A percentile compares a stretch with the other conserved stretches of the same genome.
phyloP scores from a whole-genome alignment of 768 basidiomycete species.

The Suillus sp. region DNA sequence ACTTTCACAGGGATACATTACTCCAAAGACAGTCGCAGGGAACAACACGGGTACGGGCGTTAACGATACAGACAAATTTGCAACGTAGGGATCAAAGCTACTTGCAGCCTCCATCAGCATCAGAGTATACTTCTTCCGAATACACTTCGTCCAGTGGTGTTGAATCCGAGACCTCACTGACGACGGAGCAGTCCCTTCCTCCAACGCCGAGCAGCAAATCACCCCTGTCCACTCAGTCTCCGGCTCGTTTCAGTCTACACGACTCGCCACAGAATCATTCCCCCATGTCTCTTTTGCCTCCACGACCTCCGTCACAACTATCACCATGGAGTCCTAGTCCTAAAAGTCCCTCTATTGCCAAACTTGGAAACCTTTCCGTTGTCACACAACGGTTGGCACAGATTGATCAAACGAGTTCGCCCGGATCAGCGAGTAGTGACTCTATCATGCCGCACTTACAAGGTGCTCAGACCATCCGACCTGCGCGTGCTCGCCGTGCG shows the following conservation, averaged over 20 bases:
- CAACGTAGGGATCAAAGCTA: slow-evolving; percentile 8
- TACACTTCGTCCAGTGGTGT: slow-evolving; percentile 30
- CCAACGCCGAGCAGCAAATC: slow-evolving; percentile 33
- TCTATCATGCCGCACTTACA: slow-evolving; percentile 24
- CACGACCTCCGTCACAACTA: slow-evolving; percentile 28
- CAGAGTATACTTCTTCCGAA: slow-evolving; percentile 27
- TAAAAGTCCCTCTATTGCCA: slow-evolving; percentile 61
- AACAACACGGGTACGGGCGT: slow-evolving; percentile 5
- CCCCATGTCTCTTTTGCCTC: slow-evolving; percentile 25
- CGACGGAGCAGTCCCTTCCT: slow-evolving; percentile 17
- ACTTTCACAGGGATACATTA: slow-evolving; percentile 55
- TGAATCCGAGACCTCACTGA: slow-evolving; percentile 12
- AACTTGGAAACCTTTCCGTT: slow-evolving; percentile 61
- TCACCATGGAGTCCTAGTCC: slow-evolving; percentile 28
- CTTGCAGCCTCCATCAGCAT: slow-evolving; percentile 16
- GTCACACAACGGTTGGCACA: slow-evolving; percentile 69
- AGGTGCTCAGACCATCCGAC: slow-evolving; percentile 24
- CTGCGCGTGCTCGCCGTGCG: slow-evolving; percentile 17
- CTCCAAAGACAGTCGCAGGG: slow-evolving; percentile 27
- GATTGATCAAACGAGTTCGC: slow-evolving; percentile 42
- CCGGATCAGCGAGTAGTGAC: slow-evolving; percentile 17
- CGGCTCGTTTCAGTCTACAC: slow-evolving; percentile 4
- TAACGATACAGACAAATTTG: slow-evolving; percentile 24
- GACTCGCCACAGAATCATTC: not conserved
- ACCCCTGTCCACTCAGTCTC: slow-evolving; percentile 20